Evolutionary conservation across 1,139 yeast species (phyloP).

Genomic region (Pneumocystis sp.): DNA sequence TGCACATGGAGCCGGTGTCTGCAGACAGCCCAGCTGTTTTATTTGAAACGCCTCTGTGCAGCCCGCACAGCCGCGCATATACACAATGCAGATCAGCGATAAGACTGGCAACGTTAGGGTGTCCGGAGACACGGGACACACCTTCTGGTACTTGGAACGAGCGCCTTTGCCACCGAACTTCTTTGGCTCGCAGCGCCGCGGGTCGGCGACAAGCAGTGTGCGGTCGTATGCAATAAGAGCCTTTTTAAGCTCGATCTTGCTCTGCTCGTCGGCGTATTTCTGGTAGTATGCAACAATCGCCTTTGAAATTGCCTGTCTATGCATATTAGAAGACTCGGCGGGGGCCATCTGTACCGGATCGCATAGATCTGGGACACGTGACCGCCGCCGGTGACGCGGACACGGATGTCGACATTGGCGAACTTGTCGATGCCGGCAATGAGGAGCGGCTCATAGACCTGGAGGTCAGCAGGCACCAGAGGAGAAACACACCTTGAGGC

Average conservation of each 20-base stretch:
- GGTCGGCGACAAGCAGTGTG: slow-evolving; percentile 97
- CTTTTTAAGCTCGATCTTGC: slow-evolving; percentile 98
- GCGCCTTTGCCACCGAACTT: slow-evolving; percentile 26
- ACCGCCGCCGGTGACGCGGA: slow-evolving; percentile 99
- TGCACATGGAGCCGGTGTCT: too few species aligned
- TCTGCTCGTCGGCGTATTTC: slow-evolving; percentile 97
- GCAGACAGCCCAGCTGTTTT: too few species aligned
- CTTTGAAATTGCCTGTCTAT: slow-evolving; percentile 98
- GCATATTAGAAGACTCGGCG: too few species aligned
- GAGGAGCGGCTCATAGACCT: slow-evolving; percentile 95
- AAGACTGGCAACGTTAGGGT: not conserved
- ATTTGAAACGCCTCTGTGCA: too few species aligned
- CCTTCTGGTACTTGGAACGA: not conserved
- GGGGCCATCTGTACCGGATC: not conserved
- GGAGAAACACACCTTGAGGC: slow-evolving; percentile 52
- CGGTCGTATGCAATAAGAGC: slow-evolving; percentile 96
- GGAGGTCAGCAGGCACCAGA: not conserved
- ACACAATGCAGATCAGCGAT: not conserved
- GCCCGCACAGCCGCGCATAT: too few species aligned
- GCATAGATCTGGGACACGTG: slow-evolving; percentile 95
- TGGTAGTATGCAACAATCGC: slow-evolving; percentile 99
- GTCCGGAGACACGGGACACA: not conserved
- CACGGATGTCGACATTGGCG: slow-evolving; percentile 96
- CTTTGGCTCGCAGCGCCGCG: slow-evolving; percentile 99
- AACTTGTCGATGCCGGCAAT: slow-evolving; percentile 97